Base-by-base conservation (phyloP, 2,329 filamentous ascomycete species). In the Ascochyta viciae-villosae region DNA sequence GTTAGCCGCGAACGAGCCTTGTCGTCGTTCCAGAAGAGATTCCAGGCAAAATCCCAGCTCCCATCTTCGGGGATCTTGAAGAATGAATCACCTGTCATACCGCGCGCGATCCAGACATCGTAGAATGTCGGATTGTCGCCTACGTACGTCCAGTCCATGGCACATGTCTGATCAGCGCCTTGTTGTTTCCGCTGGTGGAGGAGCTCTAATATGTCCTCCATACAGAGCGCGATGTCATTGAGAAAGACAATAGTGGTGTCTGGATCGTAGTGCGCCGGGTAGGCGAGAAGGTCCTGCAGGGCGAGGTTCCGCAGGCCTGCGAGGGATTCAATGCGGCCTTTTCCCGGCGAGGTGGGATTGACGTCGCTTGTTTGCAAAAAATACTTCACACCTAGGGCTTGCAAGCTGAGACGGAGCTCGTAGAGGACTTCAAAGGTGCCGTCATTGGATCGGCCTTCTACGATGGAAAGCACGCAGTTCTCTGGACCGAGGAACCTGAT, bases 231-330 rank as follows among this genome's bases (percentile, higher is more conserved):
- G 52, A 98, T 87, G 78, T 98, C 97, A 74, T 90, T 89, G 83
- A 96, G 91, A 76, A 98, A 94, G 62, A 91, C 84, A 56, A 87
- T 86, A 40, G 95, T 96, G 42, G 93, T 95, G 80, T 98, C 93
- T 42, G 92, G 92, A 78, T 96, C 96, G 83, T 97, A 98, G 72
- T 92, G 85, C 78, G 96, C 92, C 56, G 97, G 90, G 33, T 66
- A 22, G 2, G 54, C 55, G 29, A 77, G 48, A 2, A 85, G 71
- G 0, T 83, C 83, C 9, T 76, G 63, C 1, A 87, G 68, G 0
- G 83, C 83, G 6, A 83, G 60, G 53, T 86, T 85, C 5, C 84
- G 80, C 1, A 87, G 76, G 51, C 76, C 63, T 13, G 83, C 81
- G 13, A 86, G 79, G 31, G 68, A 74, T 4, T 58, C 60, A 31